Conservation (phyloP, 768 basidiomycete genomes). For the Amanita pallidorosea region DNA sequence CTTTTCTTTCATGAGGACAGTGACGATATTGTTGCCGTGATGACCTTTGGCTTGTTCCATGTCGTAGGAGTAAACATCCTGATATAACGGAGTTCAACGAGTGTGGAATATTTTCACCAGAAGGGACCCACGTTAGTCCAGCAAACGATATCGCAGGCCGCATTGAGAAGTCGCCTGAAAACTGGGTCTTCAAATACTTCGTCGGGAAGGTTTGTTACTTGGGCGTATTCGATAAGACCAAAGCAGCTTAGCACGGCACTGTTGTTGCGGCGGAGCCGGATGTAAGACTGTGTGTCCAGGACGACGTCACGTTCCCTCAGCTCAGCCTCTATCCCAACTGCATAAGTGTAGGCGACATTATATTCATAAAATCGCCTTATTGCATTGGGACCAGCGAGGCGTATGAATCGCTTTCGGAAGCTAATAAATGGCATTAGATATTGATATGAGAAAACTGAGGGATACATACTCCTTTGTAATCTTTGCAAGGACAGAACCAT, state of each 20-base stretch:
- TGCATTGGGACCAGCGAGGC: conserved; percentile 33
- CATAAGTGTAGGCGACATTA: conserved; percentile 45
- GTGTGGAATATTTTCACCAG: neutral
- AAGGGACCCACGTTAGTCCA: conserved; percentile 52
- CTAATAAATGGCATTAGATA: conserved; percentile 18
- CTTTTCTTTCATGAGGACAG: conserved; percentile 52
- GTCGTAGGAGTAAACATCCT: conserved; percentile 68
- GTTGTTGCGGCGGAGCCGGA: conserved; percentile 53
- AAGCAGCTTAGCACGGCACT: conserved; percentile 59
- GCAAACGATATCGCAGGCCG: conserved; percentile 55
- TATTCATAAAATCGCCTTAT: conserved; percentile 39
- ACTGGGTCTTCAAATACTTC: conserved; percentile 45
- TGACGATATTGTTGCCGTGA: conserved; percentile 57
- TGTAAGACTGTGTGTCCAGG: conserved; percentile 42
- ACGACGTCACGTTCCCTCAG: conserved; percentile 47
- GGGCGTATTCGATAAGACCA: conserved; percentile 48
- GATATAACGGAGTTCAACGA: conserved; percentile 5
- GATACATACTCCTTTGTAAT: conserved; percentile 50
- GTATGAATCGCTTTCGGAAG: conserved; percentile 39
- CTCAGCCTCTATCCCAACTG: conserved; percentile 49
- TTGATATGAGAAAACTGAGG: neutral
- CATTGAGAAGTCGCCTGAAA: conserved; percentile 44
- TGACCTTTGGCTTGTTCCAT: conserved; percentile 62
- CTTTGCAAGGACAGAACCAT: conserved; percentile 43
- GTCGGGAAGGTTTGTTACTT: conserved; percentile 54